phyloP scores from a whole-genome alignment of 495 filamentous ascomycete genomes.

The Glarea lozoyensis region DNA sequence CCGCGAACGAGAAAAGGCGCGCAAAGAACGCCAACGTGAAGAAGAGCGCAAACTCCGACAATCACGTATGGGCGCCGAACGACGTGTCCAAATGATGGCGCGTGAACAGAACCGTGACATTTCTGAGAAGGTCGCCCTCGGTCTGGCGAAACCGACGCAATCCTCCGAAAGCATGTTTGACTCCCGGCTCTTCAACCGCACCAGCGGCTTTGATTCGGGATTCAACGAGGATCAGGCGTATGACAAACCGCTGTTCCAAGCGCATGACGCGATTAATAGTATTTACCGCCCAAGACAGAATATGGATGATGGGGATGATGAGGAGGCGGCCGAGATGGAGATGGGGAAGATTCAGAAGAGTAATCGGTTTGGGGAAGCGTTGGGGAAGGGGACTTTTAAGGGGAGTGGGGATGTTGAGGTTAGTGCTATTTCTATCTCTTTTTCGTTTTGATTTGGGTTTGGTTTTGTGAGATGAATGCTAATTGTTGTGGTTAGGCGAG shows the following conservation, averaged over 20 bases:
- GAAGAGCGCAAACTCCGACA: slow-evolving; percentile 85
- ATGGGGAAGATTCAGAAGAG: slow-evolving; percentile 80
- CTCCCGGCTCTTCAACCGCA: slow-evolving; percentile 90
- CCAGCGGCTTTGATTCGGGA: slow-evolving; percentile 74
- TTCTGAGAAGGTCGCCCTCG: slow-evolving; percentile 92
- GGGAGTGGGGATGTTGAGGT: slow-evolving; percentile 83
- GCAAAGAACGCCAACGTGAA: slow-evolving; percentile 70
- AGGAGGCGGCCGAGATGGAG: slow-evolving; percentile 70
- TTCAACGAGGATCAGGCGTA: slow-evolving; percentile 98
- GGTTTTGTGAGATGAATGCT: slow-evolving; percentile 8
- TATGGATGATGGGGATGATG: slow-evolving; percentile 62
- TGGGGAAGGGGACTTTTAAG: slow-evolving; percentile 87
- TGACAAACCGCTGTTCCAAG: slow-evolving; percentile 95
- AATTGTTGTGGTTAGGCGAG: slow-evolving; percentile 43
- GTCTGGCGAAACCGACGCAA: slow-evolving; percentile 89
- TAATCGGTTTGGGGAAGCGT: slow-evolving; percentile 65
- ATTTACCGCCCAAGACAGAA: slow-evolving; percentile 81
- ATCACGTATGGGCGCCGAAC: slow-evolving; percentile 91
- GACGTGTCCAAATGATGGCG: slow-evolving; percentile 81
- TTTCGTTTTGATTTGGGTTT: not conserved
- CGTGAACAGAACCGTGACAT: slow-evolving; percentile 96
- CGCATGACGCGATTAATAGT: slow-evolving; percentile 88
- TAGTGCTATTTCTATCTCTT: slow-evolving; percentile 26
- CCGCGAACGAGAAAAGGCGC: slow-evolving; percentile 66
- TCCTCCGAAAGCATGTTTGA: slow-evolving; percentile 92